phyloP scores from a whole-genome alignment of 176 grass and related monocot genomes.

The Alloteropsis semialata region DNA sequence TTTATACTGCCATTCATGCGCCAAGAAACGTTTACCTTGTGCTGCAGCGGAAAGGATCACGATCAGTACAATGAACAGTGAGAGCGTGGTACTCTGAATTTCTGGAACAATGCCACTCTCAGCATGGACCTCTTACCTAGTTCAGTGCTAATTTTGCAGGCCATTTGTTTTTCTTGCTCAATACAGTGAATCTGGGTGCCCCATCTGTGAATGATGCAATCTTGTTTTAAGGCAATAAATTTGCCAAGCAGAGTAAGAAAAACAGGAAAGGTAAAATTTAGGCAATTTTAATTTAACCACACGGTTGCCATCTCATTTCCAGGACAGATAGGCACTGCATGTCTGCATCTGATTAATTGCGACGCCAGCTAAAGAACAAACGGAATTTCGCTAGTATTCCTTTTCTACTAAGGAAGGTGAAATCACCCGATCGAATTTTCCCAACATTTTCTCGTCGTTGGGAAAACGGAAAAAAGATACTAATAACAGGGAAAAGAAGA shows the following conservation, averaged over 20 bases:
- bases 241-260: neutral
- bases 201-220: neutral
- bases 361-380: slow-evolving; percentile 20
- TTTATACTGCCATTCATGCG: neutral
- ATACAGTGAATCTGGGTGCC: neutral
- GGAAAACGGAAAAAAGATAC: slow-evolving; percentile 8
- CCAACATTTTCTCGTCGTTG: slow-evolving; percentile 25
- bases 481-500: too few relatives aligned
- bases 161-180: neutral
- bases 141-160: neutral
- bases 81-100: neutral
- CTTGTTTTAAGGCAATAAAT: neutral
- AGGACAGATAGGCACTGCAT: neutral
- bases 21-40: slow-evolving; percentile 9
- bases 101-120: neutral
- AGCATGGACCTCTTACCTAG: neutral
- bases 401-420: slow-evolving; percentile 33
- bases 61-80: neutral
- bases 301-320: slow-evolving; percentile 15
- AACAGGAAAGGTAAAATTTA: neutral
- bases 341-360: slow-evolving; percentile 19
- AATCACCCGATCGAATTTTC: slow-evolving; percentile 3
- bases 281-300: neutral
- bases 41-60: neutral
- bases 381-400: slow-evolving; percentile 10